Percentiles rank a stretch among this genome's conserved stretches.
Evolutionary conservation across 179 eudicot species (phyloP).

Genomic region (Amaranthus tricolor): DNA sequence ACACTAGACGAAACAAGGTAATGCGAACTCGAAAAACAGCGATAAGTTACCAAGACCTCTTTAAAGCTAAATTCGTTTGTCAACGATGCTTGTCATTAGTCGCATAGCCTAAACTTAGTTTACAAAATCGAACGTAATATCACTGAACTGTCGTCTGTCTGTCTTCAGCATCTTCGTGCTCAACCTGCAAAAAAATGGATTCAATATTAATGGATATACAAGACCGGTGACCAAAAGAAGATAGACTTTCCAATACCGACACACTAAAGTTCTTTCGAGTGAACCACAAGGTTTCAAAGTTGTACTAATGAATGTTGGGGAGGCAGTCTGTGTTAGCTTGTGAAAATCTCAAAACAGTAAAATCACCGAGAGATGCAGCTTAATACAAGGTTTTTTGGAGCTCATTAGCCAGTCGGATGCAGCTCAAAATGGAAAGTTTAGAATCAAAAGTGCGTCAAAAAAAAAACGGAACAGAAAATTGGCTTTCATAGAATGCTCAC

Average conservation of each 20-base stretch:
- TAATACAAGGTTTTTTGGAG: not conserved
- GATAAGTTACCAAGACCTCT: too few relatives aligned
- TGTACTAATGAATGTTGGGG: not conserved
- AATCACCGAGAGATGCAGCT: not conserved
- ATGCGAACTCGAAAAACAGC: too few relatives aligned
- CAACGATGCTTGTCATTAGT: not conserved
- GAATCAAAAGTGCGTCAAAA: too few relatives aligned
- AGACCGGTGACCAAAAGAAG: not conserved
- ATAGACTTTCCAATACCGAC: too few relatives aligned
- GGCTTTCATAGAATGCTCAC: too few relatives aligned
- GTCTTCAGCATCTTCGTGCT: conserved; percentile 15
- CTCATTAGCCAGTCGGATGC: not conserved
- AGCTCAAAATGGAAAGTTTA: not conserved
- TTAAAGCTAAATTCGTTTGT: not conserved
- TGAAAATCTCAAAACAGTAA: not conserved
- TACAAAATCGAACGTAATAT: conserved; percentile 10
- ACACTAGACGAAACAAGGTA: too few relatives aligned
- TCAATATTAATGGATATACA: not conserved
- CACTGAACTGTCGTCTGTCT: not conserved
- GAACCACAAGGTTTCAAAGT: not conserved
- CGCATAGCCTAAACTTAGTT: conserved; percentile 10
- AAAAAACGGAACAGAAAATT: too few relatives aligned
- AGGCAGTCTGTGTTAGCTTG: not conserved
- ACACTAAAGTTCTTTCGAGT: not conserved
- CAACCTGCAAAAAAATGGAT: conserved; percentile 5